Evolutionary conservation across 257 asterid species (phyloP).

Genomic region (Plantago ovata): DNA sequence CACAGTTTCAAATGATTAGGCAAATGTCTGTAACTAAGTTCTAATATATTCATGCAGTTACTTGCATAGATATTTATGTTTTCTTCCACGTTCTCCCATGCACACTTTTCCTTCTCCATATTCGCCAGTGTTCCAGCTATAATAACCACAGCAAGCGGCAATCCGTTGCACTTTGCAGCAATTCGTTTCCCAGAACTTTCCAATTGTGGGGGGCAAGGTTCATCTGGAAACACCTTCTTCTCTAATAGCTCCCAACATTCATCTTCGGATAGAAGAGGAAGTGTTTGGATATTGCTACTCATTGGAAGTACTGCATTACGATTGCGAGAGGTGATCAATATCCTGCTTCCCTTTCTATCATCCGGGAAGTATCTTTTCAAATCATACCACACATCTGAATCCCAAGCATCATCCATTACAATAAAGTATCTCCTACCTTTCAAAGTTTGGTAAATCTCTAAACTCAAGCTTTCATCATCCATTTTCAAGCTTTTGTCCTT

Average conservation of each 20-base stretch:
- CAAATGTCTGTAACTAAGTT: constrained; percentile 22
- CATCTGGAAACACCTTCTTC: constrained; percentile 5
- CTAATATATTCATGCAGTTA: neutral
- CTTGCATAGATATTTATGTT: neutral
- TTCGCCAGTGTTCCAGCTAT: constrained; percentile 18
- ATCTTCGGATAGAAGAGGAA: neutral
- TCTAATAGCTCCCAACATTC: constrained; percentile 22
- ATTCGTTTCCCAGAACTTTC: neutral
- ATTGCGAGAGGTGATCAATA: neutral
- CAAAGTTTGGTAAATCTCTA: neutral
- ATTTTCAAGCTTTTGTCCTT: neutral
- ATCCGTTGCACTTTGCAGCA: constrained; percentile 10
- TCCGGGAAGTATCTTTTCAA: neutral
- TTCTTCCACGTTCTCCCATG: constrained; percentile 18
- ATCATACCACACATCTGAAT: neutral
- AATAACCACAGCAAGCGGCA: constrained; percentile 19
- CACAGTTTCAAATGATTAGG: constrained; percentile 21
- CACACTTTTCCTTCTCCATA: constrained; percentile 2
- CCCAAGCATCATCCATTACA: constrained; percentile 11
- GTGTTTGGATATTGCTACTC: neutral
- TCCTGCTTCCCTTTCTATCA: constrained; percentile 3
- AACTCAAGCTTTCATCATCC: neutral
- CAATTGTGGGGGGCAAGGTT: constrained; percentile 9
- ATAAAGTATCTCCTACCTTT: constrained; percentile 5
- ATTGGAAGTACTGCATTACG: neutral